Evolutionary conservation across 2,329 filamentous ascomycete species (phyloP).

Genomic region (Monilinia laxa): DNA sequence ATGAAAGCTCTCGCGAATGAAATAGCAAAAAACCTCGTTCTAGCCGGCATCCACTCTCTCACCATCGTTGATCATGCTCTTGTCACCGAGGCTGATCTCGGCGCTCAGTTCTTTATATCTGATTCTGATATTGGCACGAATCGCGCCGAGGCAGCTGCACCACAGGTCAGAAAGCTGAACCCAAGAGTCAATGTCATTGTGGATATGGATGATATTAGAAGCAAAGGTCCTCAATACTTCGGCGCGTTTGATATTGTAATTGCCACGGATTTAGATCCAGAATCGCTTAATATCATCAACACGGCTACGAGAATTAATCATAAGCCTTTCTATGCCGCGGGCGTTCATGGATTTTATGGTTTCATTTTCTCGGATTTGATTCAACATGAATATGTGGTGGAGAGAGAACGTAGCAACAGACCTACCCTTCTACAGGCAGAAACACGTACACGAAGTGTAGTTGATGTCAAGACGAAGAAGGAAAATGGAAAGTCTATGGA

Average conservation of each 20-base stretch:
- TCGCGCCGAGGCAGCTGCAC: constrained; percentile 76
- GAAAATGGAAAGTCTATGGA: constrained; percentile 73
- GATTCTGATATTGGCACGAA: constrained; percentile 72
- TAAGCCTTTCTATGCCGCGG: constrained; percentile 84
- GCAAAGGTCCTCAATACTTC: constrained; percentile 73
- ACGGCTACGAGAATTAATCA: constrained; percentile 76
- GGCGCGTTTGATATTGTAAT: constrained; percentile 80
- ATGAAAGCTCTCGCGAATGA: constrained; percentile 89
- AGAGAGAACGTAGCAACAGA: constrained; percentile 79
- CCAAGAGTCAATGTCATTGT: constrained; percentile 77
- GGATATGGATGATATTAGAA: constrained; percentile 65
- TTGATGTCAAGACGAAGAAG: constrained; percentile 68
- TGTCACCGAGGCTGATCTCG: constrained; percentile 77
- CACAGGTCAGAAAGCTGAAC: constrained; percentile 82
- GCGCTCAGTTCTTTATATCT: constrained; percentile 77
- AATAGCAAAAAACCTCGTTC: constrained; percentile 94
- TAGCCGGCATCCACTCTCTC: constrained; percentile 86
- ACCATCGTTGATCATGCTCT: constrained; percentile 79
- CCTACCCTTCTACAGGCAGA: constrained; percentile 62
- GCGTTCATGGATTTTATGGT: constrained; percentile 85
- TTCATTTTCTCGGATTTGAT: constrained; percentile 95
- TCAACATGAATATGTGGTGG: constrained; percentile 83
- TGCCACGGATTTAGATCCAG: constrained; percentile 80
- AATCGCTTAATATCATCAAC: constrained; percentile 76
- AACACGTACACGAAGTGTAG: constrained; percentile 72